These are phyloP conservation scores for Ascochyta clinopodiicola DNA, from an alignment of 2,329 filamentous ascomycete genomes.

Conservation along the genomic window DNA sequence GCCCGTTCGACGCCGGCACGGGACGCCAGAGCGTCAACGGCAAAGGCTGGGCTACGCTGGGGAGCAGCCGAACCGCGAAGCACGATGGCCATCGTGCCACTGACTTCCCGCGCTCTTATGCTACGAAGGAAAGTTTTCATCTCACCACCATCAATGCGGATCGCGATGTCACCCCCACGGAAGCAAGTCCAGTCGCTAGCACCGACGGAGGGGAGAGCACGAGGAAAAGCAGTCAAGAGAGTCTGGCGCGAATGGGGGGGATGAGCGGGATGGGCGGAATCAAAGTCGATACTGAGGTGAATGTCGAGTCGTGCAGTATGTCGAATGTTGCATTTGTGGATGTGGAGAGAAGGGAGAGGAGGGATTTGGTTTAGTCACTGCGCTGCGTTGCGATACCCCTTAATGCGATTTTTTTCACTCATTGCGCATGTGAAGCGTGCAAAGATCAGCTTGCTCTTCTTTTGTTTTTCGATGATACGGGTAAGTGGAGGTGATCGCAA, in stretches of 20 bases:
- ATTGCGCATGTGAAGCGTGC: too few relatives aligned
- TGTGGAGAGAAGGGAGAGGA: not conserved
- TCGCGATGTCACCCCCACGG: not conserved
- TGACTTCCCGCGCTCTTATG: not conserved
- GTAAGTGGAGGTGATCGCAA: too few relatives aligned
- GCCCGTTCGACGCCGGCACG: conserved; percentile 27
- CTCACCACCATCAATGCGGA: conserved; percentile 23
- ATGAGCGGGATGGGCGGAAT: not conserved
- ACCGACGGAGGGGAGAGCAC: conserved; percentile 2
- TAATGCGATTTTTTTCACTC: not conserved
- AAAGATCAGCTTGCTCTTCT: too few relatives aligned
- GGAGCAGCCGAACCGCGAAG: conserved; percentile 1
- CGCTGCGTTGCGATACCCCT: not conserved
- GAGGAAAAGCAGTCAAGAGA: conserved; percentile 17
- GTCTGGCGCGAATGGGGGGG: not conserved
- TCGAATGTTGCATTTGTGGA: not conserved
- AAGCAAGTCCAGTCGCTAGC: not conserved
- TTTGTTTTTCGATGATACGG: too few relatives aligned
- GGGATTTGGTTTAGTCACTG: not conserved
- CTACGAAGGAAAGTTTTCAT: conserved; percentile 5
- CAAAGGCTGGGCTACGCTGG: conserved; percentile 17
- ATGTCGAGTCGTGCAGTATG: not conserved
- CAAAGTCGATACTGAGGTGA: conserved; percentile 15
- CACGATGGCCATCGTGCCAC: not conserved
- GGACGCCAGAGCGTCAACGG: conserved; percentile 11